Percentiles rank a stretch among this genome's conserved stretches.
Conservation (phyloP, 2,329 filamentous ascomycete species). For the Trichoderma gracile region DNA sequence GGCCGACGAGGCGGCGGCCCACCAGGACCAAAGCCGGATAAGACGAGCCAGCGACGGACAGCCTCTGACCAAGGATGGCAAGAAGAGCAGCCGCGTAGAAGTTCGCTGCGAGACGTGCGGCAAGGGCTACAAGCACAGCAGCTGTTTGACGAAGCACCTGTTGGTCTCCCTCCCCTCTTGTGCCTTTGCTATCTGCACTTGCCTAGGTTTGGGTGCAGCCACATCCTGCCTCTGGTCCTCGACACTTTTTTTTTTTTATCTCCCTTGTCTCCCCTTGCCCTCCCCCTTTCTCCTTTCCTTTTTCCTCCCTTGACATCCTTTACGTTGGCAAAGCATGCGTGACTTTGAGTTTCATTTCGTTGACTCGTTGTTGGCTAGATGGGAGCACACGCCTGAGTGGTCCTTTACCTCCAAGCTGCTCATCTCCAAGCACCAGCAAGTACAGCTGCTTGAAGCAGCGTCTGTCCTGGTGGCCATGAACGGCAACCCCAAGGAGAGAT, state of each 20-base stretch:
- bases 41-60: constrained; percentile 82
- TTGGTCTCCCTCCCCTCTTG: constrained; percentile 69
- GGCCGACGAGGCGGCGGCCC: constrained; percentile 53
- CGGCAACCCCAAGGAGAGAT: constrained; percentile 48
- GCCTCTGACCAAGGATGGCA: constrained; percentile 77
- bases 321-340: background rate
- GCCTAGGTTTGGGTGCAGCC: constrained; percentile 27
- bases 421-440: constrained; percentile 99
- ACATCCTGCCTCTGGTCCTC: constrained; percentile 3
- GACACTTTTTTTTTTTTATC: background rate
- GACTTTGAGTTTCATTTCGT: constrained; percentile 30
- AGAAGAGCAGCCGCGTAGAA: constrained; percentile 79
- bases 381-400: constrained; percentile 99
- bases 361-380: constrained; percentile 60
- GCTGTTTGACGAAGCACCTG: constrained; percentile 99
- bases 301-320: too few species aligned
- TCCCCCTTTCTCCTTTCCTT: background rate
- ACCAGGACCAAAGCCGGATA: constrained; percentile 52
- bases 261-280: background rate
- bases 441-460: constrained; percentile 93
- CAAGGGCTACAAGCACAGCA: constrained; percentile 99
- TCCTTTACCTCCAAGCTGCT: constrained; percentile 94
- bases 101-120: constrained; percentile 97
- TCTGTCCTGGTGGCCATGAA: constrained; percentile 96
- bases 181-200: constrained; percentile 16